Evolutionary conservation across 176 grass and related monocot genomes (phyloP).

Genomic region (Oryza longistaminata): DNA sequence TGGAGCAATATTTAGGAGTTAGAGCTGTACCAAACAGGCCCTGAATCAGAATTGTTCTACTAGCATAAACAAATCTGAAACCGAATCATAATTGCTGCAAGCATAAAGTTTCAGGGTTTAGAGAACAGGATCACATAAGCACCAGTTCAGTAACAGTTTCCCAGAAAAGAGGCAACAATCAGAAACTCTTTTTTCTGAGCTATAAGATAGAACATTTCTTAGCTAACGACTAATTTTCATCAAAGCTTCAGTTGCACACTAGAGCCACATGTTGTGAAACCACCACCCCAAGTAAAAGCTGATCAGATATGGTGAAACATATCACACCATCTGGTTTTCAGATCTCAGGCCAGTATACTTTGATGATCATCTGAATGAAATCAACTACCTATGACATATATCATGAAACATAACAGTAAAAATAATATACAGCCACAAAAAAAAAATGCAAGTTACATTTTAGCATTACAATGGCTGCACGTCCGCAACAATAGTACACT

Average conservation of each 20-base stretch:
- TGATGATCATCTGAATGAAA: neutral
- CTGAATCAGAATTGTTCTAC: neutral
- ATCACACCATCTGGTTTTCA: neutral
- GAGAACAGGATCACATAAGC: constrained; percentile 21
- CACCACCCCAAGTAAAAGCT: constrained; percentile 6
- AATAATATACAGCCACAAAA: neutral
- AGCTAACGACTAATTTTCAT: constrained; percentile 9
- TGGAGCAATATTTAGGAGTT: too few species aligned
- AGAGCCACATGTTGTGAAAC: constrained; percentile 32
- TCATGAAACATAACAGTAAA: neutral
- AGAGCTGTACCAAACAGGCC: too few species aligned
- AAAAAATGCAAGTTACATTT: neutral
- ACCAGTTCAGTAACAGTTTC: constrained; percentile 1
- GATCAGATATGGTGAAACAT: constrained; percentile 15
- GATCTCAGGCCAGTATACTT: neutral
- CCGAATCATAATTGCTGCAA: neutral
- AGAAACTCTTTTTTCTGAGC: neutral
- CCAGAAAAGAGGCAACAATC: neutral
- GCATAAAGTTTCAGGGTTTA: neutral
- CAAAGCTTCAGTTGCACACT: constrained; percentile 33
- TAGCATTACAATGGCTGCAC: neutral
- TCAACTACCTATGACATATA: neutral
- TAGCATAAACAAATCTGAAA: neutral
- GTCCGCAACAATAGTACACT: neutral
- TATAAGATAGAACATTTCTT: neutral